A percentile compares a stretch with the other conserved stretches of the same genome.
phyloP scores from a whole-genome alignment of 768 basidiomycete species.

The Boletus sp. region DNA sequence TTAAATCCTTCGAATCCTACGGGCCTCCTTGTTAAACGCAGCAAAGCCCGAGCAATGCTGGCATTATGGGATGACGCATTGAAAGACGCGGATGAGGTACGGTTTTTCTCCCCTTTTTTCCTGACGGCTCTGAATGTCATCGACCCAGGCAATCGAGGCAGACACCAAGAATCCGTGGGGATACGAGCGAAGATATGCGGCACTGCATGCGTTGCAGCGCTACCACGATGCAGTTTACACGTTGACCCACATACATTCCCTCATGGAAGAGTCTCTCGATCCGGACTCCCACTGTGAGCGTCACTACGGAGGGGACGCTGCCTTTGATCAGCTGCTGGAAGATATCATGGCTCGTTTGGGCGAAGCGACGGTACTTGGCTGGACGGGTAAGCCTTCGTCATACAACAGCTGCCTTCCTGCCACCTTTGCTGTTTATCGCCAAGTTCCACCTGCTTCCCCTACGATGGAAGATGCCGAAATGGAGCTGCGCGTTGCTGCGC shows the following conservation, averaged over 20 bases:
- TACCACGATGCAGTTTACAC: background rate
- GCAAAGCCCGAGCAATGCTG: background rate
- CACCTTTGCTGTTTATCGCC: background rate
- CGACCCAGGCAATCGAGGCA: background rate
- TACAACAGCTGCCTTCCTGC: slow-evolving; percentile 16
- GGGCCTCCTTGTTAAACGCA: slow-evolving; percentile 6
- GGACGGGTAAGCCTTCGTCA: slow-evolving; percentile 7
- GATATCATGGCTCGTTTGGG: slow-evolving; percentile 10
- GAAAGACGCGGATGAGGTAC: slow-evolving; percentile 13
- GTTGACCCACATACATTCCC: background rate
- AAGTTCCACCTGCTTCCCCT: background rate
- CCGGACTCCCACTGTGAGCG: background rate
- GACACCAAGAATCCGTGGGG: background rate
- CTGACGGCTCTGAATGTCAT: background rate
- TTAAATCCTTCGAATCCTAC: background rate
- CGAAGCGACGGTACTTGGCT: slow-evolving; percentile 7
- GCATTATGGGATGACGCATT: slow-evolving; percentile 10
- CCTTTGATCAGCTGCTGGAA: slow-evolving; percentile 13
- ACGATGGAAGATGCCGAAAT: background rate
- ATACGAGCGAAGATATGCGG: slow-evolving; percentile 3
- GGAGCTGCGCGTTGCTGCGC: background rate
- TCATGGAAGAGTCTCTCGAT: background rate
- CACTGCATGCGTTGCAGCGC: background rate
- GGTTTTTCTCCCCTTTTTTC: accelerated
- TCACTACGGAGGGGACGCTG: slow-evolving; percentile 7